Conservation (phyloP, 148 eudicot species). For the Rhododendron ferrugineum region DNA sequence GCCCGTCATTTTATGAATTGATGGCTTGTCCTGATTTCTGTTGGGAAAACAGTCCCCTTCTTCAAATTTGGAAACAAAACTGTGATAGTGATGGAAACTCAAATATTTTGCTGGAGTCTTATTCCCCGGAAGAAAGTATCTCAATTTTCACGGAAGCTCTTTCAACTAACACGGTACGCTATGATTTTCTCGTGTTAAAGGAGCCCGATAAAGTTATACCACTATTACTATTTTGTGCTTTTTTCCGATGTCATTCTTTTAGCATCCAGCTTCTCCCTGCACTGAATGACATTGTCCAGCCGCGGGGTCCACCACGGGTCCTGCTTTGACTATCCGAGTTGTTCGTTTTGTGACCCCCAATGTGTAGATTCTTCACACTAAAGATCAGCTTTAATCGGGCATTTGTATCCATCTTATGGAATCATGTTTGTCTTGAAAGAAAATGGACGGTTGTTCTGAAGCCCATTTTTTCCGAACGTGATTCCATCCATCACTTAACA, state of each 20-base stretch:
- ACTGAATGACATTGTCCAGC: neutral
- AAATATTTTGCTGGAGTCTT: slow-evolving; percentile 53
- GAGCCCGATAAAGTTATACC: neutral
- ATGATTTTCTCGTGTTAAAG: neutral
- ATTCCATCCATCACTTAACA: neutral
- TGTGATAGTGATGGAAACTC: slow-evolving; percentile 49
- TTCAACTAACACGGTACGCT: slow-evolving; percentile 63
- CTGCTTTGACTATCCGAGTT: neutral
- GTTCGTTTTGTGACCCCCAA: neutral
- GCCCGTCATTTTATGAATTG: slow-evolving; percentile 95
- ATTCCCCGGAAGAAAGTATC: slow-evolving; percentile 57
- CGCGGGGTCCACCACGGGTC: neutral
- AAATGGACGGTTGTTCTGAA: neutral
- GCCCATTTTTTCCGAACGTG: neutral
- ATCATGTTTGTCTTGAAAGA: neutral
- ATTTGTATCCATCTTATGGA: neutral
- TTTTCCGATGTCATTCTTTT: neutral
- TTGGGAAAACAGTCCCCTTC: slow-evolving; percentile 72
- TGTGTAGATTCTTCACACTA: neutral
- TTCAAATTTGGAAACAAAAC: slow-evolving; percentile 83
- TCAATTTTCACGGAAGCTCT: slow-evolving; percentile 59
- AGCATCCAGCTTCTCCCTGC: neutral
- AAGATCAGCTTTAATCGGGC: neutral
- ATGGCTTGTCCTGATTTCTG: slow-evolving; percentile 68
- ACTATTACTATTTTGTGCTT: neutral